These are phyloP conservation scores for Dactylellina parvicollis DNA, from an alignment of 2,329 filamentous ascomycete species.

Conservation along the genomic window DNA sequence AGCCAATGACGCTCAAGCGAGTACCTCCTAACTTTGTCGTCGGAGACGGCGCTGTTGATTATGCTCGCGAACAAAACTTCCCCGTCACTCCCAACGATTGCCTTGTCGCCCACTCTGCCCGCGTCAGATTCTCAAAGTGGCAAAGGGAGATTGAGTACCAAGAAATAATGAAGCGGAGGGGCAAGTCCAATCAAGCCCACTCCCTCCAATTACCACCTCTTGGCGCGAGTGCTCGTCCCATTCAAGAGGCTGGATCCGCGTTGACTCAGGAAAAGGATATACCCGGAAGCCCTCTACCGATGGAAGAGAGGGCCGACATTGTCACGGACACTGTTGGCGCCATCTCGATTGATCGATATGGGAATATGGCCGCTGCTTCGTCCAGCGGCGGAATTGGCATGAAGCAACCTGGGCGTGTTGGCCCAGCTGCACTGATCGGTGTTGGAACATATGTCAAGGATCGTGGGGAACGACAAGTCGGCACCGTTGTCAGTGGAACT, in stretches of 20 bases:
- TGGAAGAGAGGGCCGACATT: slow-evolving; percentile 67
- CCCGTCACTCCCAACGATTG: slow-evolving; percentile 76
- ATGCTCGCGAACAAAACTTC: slow-evolving; percentile 82
- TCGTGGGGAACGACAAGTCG: slow-evolving; percentile 74
- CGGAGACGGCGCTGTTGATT: slow-evolving; percentile 84
- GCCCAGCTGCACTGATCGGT: slow-evolving; percentile 90
- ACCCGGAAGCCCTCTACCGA: slow-evolving; percentile 26
- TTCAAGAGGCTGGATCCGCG: slow-evolving; percentile 30
- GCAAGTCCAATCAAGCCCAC: slow-evolving; percentile 50
- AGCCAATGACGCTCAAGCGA: slow-evolving; percentile 81
- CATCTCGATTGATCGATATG: slow-evolving; percentile 86
- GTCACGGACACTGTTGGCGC: slow-evolving; percentile 95
- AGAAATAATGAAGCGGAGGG: slow-evolving; percentile 68
- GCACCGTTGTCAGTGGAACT: slow-evolving; percentile 69
- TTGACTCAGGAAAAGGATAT: slow-evolving; percentile 11
- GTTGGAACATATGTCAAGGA: slow-evolving; percentile 84
- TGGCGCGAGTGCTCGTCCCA: slow-evolving; percentile 33
- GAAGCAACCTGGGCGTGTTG: slow-evolving; percentile 92
- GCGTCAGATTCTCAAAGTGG: slow-evolving; percentile 83
- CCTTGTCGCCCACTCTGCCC: slow-evolving; percentile 81
- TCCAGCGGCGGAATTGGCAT: slow-evolving; percentile 98
- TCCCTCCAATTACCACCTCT: slow-evolving; percentile 23
- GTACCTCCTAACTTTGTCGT: slow-evolving; percentile 94
- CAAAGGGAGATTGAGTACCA: slow-evolving; percentile 71
- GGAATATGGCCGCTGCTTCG: slow-evolving; percentile 90